Percentiles rank a stretch among this genome's conserved stretches.
Evolutionary conservation across 805 yeast species (phyloP).

Genomic region (Suhomyces prunicola): DNA sequence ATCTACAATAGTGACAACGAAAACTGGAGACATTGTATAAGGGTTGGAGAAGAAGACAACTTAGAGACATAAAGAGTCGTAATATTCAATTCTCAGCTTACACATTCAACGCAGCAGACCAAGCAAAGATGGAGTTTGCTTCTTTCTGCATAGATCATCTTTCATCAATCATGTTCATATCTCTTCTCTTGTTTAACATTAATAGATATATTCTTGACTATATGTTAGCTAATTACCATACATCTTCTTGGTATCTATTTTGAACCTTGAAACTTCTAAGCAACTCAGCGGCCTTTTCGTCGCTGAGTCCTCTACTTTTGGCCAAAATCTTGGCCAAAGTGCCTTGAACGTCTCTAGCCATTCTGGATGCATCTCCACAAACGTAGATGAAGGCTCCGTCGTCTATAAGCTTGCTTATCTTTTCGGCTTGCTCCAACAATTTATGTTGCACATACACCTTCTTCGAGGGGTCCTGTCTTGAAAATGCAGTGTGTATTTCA

Average conservation of each 20-base stretch:
- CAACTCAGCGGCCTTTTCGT: constrained; percentile 70
- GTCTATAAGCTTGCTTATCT: constrained; percentile 51
- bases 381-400: constrained; percentile 87
- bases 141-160: neutral
- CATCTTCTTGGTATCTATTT: constrained; percentile 95
- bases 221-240: constrained; percentile 57
- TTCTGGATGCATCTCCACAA: constrained; percentile 93
- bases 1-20: constrained; percentile 31
- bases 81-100: neutral
- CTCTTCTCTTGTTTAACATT: neutral
- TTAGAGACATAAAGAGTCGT: neutral
- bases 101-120: no score
- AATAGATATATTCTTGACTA: neutral
- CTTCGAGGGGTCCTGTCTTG: constrained; percentile 59
- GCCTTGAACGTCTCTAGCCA: constrained; percentile 91
- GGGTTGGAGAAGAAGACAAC: constrained; percentile 1
- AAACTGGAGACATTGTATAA: constrained; percentile 29
- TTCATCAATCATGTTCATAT: neutral
- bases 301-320: constrained; percentile 58
- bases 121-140: no score
- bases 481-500: constrained; percentile 79
- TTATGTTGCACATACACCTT: constrained; percentile 85
- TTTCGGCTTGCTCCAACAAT: constrained; percentile 50
- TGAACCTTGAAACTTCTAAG: constrained; percentile 76
- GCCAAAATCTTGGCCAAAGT: constrained; percentile 63